A percentile compares a stretch with the other conserved stretches of the same genome.
These are phyloP conservation scores for Saccharomycopsis hybrid DNA, from an alignment of 1,139 yeast genomes.

Conservation along the genomic window DNA sequence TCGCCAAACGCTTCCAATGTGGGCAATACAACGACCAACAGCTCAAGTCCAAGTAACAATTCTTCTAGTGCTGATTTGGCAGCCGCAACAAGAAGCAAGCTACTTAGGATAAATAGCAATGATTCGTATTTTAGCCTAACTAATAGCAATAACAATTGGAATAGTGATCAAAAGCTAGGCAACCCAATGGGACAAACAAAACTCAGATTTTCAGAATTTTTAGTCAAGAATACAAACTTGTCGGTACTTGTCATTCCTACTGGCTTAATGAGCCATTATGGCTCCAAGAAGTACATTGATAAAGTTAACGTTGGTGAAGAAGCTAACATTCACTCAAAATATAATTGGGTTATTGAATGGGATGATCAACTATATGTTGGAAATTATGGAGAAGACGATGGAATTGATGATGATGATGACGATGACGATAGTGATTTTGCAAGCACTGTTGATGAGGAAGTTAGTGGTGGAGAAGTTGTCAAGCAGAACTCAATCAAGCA, in stretches of 20 bases:
- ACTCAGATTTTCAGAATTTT: slow-evolving; percentile 13
- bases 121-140: neutral
- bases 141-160: slow-evolving; percentile 1
- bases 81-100: neutral
- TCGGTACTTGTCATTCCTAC: slow-evolving; percentile 15
- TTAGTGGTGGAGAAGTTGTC: neutral
- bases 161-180: neutral
- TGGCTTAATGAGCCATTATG: too few species aligned
- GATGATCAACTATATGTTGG: neutral
- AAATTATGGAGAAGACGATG: slow-evolving; percentile 1
- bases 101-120: neutral
- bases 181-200: too few species aligned
- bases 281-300: neutral
- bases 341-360: slow-evolving; percentile 15
- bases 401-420: slow-evolving; percentile 6
- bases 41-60: slow-evolving; percentile 1
- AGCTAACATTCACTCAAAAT: too few species aligned
- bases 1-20: too few species aligned
- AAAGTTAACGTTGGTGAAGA: neutral
- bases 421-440: slow-evolving; percentile 1
- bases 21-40: neutral
- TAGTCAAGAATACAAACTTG: slow-evolving; percentile 11
- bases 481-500: neutral
- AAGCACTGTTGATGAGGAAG: neutral
- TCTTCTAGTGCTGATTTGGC: neutral